Evolutionary conservation across 148 eudicot species (phyloP), one percentile per base, ranked within the genome.

Genomic region (Nyssa sinensis): DNA sequence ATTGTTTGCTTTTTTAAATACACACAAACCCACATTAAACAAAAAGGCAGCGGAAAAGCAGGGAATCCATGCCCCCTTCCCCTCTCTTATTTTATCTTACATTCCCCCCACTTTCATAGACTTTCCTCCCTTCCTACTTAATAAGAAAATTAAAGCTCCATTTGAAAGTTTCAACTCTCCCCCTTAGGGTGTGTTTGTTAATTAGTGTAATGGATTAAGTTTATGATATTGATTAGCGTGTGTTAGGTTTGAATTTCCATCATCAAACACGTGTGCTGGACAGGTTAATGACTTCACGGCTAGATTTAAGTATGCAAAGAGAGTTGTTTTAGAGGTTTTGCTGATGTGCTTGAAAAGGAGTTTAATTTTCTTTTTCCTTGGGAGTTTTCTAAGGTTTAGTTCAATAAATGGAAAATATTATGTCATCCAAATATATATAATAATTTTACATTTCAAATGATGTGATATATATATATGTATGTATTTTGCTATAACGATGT

Each of bases 101-200:
- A 34, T 55, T 35, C 41, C 67, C 80, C 78, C 80, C 73, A 83
- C 82, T 76, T 67, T 71, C 37, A 62, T 71, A 35, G 82, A 83
- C 82, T 79, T 72, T 57, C 71, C 7, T 28, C 60, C 66, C 70
- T 28, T 33, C 49, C n/a, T 35, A 61, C 77, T 63, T 73, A 41
- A 41, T 7, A 41, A 6, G 47, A 44, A 44, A 44, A 44, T 59
- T 58, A 74, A 35, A 67, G 60, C 63, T 59, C 74, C 81, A 66
- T 58, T 58, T 65, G 51, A 66, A 37, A 24, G 74, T 75, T 74
- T 78, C 80, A 72, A 72, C 70, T 67, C 49, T 74, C 75, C 31
- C 44, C 63, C 34, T 17, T 70, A 78, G 75, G 51, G 62, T 64
- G 47, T 70, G 74, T 69, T 75, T 75, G 75, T 61, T 29, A 32